Percentiles rank a stretch among this genome's conserved stretches.
Conservation (phyloP, 257 asterid species). For the Nicotiana tomentosiformis region DNA sequence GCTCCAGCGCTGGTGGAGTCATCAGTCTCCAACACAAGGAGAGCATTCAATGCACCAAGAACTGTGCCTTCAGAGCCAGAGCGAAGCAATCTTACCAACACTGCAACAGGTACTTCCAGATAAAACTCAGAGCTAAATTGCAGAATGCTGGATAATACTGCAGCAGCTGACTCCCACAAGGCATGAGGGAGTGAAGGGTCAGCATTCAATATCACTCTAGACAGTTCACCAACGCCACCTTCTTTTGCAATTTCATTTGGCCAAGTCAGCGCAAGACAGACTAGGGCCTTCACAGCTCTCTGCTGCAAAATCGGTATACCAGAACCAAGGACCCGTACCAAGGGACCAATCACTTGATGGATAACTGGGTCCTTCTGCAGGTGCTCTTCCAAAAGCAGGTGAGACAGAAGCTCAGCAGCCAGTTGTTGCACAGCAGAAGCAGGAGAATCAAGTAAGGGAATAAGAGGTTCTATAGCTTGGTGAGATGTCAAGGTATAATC, state of each 20-base stretch:
- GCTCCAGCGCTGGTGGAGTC: constrained; percentile 96
- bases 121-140: constrained; percentile 91
- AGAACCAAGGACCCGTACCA: constrained; percentile 82
- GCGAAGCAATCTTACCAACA: constrained; percentile 79
- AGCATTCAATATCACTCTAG: constrained; percentile 78
- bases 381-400: constrained; percentile 80
- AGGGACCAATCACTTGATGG: constrained; percentile 85
- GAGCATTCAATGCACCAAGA: constrained; percentile 88
- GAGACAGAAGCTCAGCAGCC: constrained; percentile 96
- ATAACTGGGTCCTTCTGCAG: constrained; percentile 84
- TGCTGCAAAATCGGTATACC: constrained; percentile 86
- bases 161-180: constrained; percentile 96
- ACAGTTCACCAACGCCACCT: constrained; percentile 93
- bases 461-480: constrained; percentile 80
- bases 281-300: constrained; percentile 91
- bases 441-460: constrained; percentile 90
- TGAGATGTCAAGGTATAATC: constrained; percentile 71
- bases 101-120: constrained; percentile 99
- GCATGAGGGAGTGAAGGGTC: constrained; percentile 81
- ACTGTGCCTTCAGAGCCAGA: constrained; percentile 84
- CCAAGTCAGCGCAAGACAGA: constrained; percentile 69
- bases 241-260: constrained; percentile 97
- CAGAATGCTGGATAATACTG: constrained; percentile 79
- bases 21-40: constrained; percentile 86
- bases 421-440: constrained; percentile 92